A percentile compares a stretch with the other conserved stretches of the same genome.
Evolutionary conservation across 108 stramenopile genomes (phyloP).

Genomic region (Pinguiococcus pyrenoidosus): DNA sequence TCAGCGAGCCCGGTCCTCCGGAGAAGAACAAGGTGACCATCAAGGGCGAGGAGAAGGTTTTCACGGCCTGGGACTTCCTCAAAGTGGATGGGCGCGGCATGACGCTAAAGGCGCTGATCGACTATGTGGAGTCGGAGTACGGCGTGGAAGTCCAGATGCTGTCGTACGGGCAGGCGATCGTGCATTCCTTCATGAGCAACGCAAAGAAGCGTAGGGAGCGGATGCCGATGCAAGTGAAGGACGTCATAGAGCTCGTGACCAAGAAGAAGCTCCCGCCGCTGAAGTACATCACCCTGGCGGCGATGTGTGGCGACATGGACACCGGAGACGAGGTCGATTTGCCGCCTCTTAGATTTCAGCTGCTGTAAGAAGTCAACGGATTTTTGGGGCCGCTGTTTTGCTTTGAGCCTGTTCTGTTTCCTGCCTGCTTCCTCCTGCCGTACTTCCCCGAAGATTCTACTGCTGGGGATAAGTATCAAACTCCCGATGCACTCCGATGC

Average conservation of each 20-base stretch:
- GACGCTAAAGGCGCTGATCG: constrained; percentile 78
- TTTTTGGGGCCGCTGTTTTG: too few relatives aligned
- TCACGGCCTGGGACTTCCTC: constrained; percentile 92
- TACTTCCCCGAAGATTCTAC: too few relatives aligned
- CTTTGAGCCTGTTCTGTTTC: too few relatives aligned
- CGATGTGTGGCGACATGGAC: constrained; percentile 75
- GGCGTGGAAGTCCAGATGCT: constrained; percentile 92
- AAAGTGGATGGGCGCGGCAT: constrained; percentile 68
- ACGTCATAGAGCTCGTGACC: constrained; percentile 65
- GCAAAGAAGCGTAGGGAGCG: constrained; percentile 85
- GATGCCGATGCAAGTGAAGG: constrained; percentile 80
- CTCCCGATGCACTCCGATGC: too few relatives aligned
- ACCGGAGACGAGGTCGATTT: constrained; percentile 86
- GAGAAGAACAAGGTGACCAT: constrained; percentile 61
- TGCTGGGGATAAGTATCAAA: too few relatives aligned
- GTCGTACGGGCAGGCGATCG: constrained; percentile 81
- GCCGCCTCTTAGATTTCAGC: constrained; percentile 63
- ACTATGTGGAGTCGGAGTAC: constrained; percentile 74
- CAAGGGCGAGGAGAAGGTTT: constrained; percentile 81
- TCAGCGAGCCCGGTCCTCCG: constrained; percentile 56
- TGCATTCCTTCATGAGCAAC: constrained; percentile 92
- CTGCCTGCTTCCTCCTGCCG: too few relatives aligned
- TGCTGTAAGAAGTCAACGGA: constrained; percentile 3
- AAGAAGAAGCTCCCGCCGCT: constrained; percentile 74
- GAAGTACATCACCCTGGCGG: constrained; percentile 72